Evolutionary conservation across 1,284 basidiomycete species (phyloP).

Genomic region (Porodaedalea pini): DNA sequence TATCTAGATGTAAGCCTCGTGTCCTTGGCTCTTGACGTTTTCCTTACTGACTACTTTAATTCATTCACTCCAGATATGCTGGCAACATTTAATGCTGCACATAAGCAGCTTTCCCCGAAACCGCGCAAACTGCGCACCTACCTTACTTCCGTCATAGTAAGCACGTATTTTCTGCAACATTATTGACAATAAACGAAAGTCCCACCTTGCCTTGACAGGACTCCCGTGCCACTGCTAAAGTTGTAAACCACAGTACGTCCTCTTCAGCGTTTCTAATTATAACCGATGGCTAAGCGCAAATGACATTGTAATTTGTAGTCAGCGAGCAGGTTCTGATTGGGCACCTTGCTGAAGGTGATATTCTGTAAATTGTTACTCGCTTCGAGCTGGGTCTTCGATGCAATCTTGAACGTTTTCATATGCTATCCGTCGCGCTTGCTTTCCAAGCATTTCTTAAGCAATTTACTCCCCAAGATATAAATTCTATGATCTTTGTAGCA

Average conservation of each 20-base stretch:
- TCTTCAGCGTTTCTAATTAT: background rate
- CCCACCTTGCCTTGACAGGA: constrained; percentile 6
- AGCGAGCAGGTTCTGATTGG: constrained; percentile 18
- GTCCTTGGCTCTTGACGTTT: background rate
- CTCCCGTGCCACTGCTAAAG: constrained; percentile 18
- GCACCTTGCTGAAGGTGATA: constrained; percentile 6
- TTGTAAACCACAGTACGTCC: constrained; percentile 19
- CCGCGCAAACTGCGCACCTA: constrained; percentile 17
- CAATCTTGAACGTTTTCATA: background rate
- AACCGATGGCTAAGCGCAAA: background rate
- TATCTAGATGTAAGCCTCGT: constrained; percentile 25
- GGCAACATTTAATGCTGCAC: constrained; percentile 24
- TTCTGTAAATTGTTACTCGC: background rate
- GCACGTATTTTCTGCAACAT: background rate
- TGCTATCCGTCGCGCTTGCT: background rate
- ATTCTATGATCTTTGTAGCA: too few relatives aligned
- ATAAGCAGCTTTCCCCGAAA: constrained; percentile 22
- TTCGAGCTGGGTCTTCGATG: background rate
- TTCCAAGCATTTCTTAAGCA: too few relatives aligned
- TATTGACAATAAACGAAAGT: background rate
- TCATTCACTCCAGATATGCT: constrained; percentile 18
- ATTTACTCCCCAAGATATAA: too few relatives aligned
- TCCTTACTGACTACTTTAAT: background rate
- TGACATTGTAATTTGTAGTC: constrained; percentile 1
- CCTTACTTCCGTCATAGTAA: constrained; percentile 19